Conservation (phyloP, 805 yeast species). For the Candida orba region DNA sequence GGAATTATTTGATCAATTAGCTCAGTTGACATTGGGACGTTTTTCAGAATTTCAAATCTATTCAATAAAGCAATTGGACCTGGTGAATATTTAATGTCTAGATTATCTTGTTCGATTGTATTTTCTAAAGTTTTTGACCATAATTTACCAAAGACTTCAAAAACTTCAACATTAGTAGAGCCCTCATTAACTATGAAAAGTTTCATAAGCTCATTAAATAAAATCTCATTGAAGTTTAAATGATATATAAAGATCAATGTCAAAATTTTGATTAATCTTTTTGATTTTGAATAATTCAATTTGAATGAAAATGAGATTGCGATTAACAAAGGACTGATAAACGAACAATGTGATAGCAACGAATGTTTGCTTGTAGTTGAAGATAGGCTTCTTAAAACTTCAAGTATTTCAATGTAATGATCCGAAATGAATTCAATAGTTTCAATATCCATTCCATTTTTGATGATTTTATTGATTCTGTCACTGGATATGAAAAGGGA, state of each 20-base stretch:
- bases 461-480: constrained; percentile 12
- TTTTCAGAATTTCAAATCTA: constrained; percentile 10
- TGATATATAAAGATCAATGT: constrained; percentile 13
- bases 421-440: constrained; percentile 10
- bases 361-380: not conserved
- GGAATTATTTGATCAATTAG: constrained; percentile 16
- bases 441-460: constrained; percentile 8
- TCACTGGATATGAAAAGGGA: constrained; percentile 15
- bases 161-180: constrained; percentile 16
- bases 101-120: not conserved
- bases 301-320: constrained; percentile 19
- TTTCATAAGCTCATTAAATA: constrained; percentile 10
- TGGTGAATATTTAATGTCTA: constrained; percentile 6
- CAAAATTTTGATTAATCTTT: constrained; percentile 13
- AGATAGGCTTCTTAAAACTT: constrained; percentile 7
- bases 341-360: constrained; percentile 11
- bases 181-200: constrained; percentile 10
- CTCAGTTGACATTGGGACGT: not conserved
- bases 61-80: constrained; percentile 20
- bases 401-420: constrained; percentile 9
- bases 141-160: constrained; percentile 19
- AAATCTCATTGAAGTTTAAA: constrained; percentile 2
- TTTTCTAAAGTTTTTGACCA: constrained; percentile 20
- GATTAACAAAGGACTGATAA: constrained; percentile 20
- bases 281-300: constrained; percentile 9